These are phyloP conservation scores for Bidens hawaiensis DNA, from an alignment of 140 eudicot species.

Conservation along the genomic window DNA sequence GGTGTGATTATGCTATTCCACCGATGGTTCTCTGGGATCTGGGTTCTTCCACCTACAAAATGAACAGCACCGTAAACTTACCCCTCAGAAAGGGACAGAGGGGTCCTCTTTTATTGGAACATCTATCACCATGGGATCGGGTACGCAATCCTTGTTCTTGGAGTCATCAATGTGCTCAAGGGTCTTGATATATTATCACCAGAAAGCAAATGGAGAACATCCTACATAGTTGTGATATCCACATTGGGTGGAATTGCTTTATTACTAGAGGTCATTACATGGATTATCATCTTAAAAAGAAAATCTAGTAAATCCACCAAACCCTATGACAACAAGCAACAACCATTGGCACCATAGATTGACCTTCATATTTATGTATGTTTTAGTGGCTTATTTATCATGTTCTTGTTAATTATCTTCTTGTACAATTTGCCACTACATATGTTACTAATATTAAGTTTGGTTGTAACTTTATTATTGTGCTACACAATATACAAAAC, in stretches of 20 bases:
- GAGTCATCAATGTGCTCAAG: conserved; percentile 80
- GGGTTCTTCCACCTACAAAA: too few species aligned
- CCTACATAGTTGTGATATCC: conserved; percentile 42
- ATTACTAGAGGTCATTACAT: conserved; percentile 63
- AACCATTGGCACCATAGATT: conserved; percentile 38
- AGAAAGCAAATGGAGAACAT: conserved; percentile 62
- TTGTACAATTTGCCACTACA: conserved; percentile 16
- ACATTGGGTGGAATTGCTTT: conserved; percentile 60
- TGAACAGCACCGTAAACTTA: too few species aligned
- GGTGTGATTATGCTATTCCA: too few species aligned
- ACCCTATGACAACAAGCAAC: conserved; percentile 51
- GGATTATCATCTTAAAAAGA: conserved; percentile 50
- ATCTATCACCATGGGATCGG: conserved; percentile 83
- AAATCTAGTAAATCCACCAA: conserved; percentile 54
- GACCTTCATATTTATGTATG: conserved; percentile 1
- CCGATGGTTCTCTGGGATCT: too few species aligned
- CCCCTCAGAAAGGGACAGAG: too few species aligned
- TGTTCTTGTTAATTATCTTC: conserved; percentile 5
- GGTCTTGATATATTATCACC: conserved; percentile 73
- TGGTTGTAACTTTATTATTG: conserved; percentile 4
- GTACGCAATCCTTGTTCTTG: conserved; percentile 60
- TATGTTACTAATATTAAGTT: neutral
- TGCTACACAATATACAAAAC: neutral
- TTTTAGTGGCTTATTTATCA: neutral
- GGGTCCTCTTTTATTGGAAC: conserved; percentile 89